Conservation (phyloP, 805 yeast species). For the Candida ulmi region DNA sequence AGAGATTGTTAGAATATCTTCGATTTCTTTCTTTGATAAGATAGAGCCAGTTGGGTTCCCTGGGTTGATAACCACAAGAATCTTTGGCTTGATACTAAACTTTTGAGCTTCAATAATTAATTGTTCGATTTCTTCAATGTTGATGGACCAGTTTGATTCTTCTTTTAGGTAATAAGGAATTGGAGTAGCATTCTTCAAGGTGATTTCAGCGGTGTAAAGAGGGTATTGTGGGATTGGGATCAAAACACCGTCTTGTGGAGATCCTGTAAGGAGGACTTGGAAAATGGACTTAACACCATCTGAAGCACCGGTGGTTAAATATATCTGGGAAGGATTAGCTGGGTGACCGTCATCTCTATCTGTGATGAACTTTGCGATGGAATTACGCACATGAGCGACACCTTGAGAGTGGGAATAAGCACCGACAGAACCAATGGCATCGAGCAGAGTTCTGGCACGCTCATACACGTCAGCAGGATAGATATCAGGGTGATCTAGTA, state of each 20-base stretch:
- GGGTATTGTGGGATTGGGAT: constrained; percentile 99
- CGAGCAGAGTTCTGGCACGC: constrained; percentile 60
- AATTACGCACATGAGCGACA: constrained; percentile 59
- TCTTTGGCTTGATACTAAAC: constrained; percentile 59
- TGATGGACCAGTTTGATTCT: constrained; percentile 75
- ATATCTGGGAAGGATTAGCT: constrained; percentile 67
- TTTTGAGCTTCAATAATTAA: constrained; percentile 43
- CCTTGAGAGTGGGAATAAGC: constrained; percentile 97
- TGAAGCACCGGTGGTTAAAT: constrained; percentile 91
- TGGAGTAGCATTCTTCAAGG: constrained; percentile 76
- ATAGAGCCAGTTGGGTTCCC: constrained; percentile 98
- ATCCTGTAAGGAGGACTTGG: constrained; percentile 62
- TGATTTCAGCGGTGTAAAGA: constrained; percentile 88
- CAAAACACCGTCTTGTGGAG: constrained; percentile 61
- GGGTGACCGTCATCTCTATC: constrained; percentile 73
- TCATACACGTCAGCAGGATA: constrained; percentile 63
- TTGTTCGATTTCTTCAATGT: constrained; percentile 55
- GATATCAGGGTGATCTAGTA: constrained; percentile 35
- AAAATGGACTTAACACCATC: constrained; percentile 82
- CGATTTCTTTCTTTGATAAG: constrained; percentile 58
- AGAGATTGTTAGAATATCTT: constrained; percentile 68
- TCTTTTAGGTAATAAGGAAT: constrained; percentile 87
- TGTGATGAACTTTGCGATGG: constrained; percentile 76
- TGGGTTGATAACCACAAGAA: constrained; percentile 91
- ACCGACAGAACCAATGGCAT: constrained; percentile 76